These are phyloP conservation scores for Linnemannia schmuckeri DNA, from an alignment of 192 early-diverging fungal species.

Conservation along the genomic window DNA sequence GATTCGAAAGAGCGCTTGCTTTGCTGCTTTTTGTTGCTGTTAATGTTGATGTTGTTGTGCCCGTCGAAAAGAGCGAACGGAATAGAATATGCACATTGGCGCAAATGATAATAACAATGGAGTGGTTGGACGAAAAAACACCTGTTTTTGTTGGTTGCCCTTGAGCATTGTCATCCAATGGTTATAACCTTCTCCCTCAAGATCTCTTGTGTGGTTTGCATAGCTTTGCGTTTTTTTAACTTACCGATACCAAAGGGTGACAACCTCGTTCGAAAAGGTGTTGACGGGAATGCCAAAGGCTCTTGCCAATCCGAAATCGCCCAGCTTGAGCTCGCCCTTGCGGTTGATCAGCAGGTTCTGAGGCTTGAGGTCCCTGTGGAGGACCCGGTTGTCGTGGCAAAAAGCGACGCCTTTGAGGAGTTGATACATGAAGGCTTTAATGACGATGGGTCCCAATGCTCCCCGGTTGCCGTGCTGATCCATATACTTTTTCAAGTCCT, in stretches of 20 bases:
- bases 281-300: conserved; percentile 90
- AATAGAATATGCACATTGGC: conserved; percentile 11
- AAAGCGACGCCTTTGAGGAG: conserved; percentile 85
- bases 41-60: not conserved
- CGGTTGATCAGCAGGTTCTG: conserved; percentile 88
- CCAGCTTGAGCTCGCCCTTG: conserved; percentile 85
- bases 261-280: conserved; percentile 98
- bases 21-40: not conserved
- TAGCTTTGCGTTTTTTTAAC: not conserved
- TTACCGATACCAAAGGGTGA: conserved; percentile 96
- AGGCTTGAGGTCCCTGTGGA: conserved; percentile 89
- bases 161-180: not conserved
- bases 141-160: not conserved
- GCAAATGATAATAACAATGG: not conserved
- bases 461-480: conserved; percentile 78
- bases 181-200: too few species aligned
- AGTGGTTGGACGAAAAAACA: not conserved
- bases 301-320: conserved; percentile 87
- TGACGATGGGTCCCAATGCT: conserved; percentile 69
- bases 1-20: conserved; percentile 4
- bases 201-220: too few species aligned
- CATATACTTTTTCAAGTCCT: conserved; percentile 91
- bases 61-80: not conserved
- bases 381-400: conserved; percentile 87
- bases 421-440: conserved; percentile 89